Conservation (phyloP, 202 grass and related monocot genomes). For the Musa balbisiana region DNA sequence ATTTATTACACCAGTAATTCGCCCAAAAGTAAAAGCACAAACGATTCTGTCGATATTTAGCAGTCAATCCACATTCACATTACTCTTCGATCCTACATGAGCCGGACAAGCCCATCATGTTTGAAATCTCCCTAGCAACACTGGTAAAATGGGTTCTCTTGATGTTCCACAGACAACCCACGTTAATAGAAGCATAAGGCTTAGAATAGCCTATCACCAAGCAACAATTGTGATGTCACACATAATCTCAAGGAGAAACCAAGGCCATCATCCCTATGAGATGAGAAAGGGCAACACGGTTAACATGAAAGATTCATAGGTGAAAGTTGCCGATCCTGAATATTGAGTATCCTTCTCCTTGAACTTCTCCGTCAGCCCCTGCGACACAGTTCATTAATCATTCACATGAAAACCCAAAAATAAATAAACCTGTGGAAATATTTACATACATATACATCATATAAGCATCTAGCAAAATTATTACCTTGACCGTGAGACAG, state of each 20-base stretch:
- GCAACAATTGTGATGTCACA: not conserved
- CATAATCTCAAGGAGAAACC: too few relatives aligned
- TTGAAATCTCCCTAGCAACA: too few relatives aligned
- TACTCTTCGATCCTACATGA: too few relatives aligned
- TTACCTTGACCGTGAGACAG: slow-evolving; percentile 96
- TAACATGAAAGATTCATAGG: slow-evolving; percentile 87
- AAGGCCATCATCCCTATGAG: slow-evolving; percentile 22
- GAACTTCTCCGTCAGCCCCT: slow-evolving; percentile 96
- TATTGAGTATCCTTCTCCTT: slow-evolving; percentile 79
- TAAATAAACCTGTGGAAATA: not conserved
- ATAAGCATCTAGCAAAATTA: not conserved
- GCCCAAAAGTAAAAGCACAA: too few relatives aligned
- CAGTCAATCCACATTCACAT: too few relatives aligned
- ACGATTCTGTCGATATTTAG: too few relatives aligned
- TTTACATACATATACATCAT: not conserved
- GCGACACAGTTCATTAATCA: slow-evolving; percentile 3
- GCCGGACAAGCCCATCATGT: too few relatives aligned
- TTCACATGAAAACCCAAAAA: slow-evolving; percentile 1
- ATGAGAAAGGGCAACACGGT: slow-evolving; percentile 87
- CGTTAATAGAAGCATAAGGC: too few relatives aligned
- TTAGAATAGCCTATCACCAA: not conserved
- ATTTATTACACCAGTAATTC: too few relatives aligned
- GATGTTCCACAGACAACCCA: not conserved
- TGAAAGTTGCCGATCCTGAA: slow-evolving; percentile 74
- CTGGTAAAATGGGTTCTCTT: too few relatives aligned